Evolutionary conservation across 1,284 basidiomycete species (phyloP), one percentile per base, ranked within the genome.

Genomic region (Irpex rosettiformis): DNA sequence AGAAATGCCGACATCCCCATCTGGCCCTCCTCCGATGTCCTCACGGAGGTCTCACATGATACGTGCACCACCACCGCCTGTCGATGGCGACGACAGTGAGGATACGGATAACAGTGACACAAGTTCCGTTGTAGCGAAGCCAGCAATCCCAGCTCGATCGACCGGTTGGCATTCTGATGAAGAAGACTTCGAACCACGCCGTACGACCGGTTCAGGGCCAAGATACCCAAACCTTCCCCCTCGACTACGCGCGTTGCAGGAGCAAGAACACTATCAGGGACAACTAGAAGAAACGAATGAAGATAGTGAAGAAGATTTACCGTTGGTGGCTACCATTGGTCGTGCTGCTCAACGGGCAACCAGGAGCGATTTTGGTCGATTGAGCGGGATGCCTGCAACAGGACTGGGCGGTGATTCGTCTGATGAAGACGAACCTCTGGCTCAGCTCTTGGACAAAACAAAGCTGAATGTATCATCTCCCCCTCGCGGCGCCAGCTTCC

Each of bases 291-390:
- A 27, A 6, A 68, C 64, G 21, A 79, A 77, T 24, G 77, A 77
- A 21, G 81, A 86, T 64, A 88, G 86, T 64, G 90, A 91, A 53
- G 89, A 91, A 64, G 89, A 92, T 70, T 62, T 91, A 47, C 89
- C 89, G 4, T 75, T 91, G n/a, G 81, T 83, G 22, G 80, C 81
- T 11, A 82, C 87, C 10, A 76, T 85, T n/a, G 72, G 75, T 53
- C 79, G 79, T 24, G 81, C 76, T 13, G 69, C 72, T 11, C 76
- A 79, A 60, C 79, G 79, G 30, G 72, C 72, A 21, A 73, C 75
- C 18, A 70, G 67, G 40, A 65, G 66, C 11, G 64, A 62, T 25
- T 45, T 60, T 57, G n/a, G n/a, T 24, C 43, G 43, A 10, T 40
- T 57, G n/a, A 21, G 48, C 18, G 52, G 57, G 51, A 21, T 54